Base-by-base conservation (phyloP, 164 flowering plant genomes). In the Brasenia schreberi region DNA sequence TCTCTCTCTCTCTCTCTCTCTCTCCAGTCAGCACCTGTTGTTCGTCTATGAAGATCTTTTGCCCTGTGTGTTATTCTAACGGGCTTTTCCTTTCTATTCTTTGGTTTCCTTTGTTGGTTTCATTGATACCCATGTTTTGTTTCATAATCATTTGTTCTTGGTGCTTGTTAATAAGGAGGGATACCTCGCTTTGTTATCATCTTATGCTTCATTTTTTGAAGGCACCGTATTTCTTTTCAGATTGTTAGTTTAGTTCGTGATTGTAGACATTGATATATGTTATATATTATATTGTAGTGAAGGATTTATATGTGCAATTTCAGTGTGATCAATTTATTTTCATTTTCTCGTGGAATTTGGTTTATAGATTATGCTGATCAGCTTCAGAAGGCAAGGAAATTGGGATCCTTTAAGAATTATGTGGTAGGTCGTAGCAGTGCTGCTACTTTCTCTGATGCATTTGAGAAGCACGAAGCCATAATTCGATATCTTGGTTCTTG, bases 391-490 rank as follows among this genome's bases (percentile, higher is more conserved):
- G 97, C 97, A 0, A 82, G 87, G 66, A 86, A 74, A 65, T 62
- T 77, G 27, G 94, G 92, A 62, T 70, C 80, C 5, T 79, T 91
- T 43, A 89, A 89, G 85, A 71, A 89, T 17, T 94, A 73, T 65
- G 66, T 91, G 0, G 90, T 88, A 33, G 97, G 99, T 60, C 59
- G 99, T 68, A 79, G 97, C 81, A 94, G 96, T 42, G 89, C 81
- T 59, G 92, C 92, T 0, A 89, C 93, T 14, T 85, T 88, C 65
- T 68, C 85, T 0, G 95, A 84, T 67, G 85, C 96, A 65, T 91
- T 91, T n/a, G 89, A 79, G 82, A 94, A 91, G 80, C 90, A 87
- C 66, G 96, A 94, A 76, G 86, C 85, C 0, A 85, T 94, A 59
- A 72, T 91, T 74, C 84, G 96, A 23, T 81, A 69, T 77, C 90